phyloP scores from a whole-genome alignment of 2,329 filamentous ascomycete species.

The Aspergillus sp. region DNA sequence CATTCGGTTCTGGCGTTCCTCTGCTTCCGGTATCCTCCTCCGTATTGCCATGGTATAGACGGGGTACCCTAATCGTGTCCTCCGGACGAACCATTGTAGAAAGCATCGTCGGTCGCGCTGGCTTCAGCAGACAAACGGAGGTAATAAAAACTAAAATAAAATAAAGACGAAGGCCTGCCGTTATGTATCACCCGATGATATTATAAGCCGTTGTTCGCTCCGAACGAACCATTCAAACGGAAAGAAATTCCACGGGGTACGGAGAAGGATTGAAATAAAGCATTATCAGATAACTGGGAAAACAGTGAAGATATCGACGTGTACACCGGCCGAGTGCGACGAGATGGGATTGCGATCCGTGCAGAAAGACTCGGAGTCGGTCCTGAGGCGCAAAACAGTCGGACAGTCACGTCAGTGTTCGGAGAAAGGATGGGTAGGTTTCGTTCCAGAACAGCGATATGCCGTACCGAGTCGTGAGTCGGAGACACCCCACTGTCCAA shows the following conservation, averaged over 20 bases:
- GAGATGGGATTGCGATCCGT: neutral
- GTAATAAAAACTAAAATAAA: neutral
- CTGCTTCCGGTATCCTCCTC: slow-evolving; percentile 27
- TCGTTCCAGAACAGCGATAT: neutral
- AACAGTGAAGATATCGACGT: slow-evolving; percentile 4
- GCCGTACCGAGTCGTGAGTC: neutral
- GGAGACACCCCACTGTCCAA: neutral
- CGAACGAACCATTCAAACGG: slow-evolving; percentile 9
- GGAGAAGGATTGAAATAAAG: slow-evolving; percentile 9
- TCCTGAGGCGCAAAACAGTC: neutral
- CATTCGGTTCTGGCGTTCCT: slow-evolving; percentile 21
- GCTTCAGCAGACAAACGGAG: too few species aligned
- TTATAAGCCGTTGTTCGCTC: neutral
- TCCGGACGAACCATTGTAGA: slow-evolving; percentile 33
- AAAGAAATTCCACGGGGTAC: slow-evolving; percentile 7
- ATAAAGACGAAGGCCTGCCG: neutral
- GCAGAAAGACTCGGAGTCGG: neutral
- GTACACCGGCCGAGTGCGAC: neutral
- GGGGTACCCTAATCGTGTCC: slow-evolving; percentile 29
- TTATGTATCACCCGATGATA: neutral
- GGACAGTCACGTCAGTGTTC: neutral
- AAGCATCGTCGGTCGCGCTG: slow-evolving; percentile 16
- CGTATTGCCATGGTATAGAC: slow-evolving; percentile 23
- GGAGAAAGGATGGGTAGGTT: neutral
- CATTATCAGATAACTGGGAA: slow-evolving; percentile 14